Evolutionary conservation across 805 yeast genomes (phyloP), one percentile per base, ranked within the genome.

Genomic region (Torulaspora franciscae): DNA sequence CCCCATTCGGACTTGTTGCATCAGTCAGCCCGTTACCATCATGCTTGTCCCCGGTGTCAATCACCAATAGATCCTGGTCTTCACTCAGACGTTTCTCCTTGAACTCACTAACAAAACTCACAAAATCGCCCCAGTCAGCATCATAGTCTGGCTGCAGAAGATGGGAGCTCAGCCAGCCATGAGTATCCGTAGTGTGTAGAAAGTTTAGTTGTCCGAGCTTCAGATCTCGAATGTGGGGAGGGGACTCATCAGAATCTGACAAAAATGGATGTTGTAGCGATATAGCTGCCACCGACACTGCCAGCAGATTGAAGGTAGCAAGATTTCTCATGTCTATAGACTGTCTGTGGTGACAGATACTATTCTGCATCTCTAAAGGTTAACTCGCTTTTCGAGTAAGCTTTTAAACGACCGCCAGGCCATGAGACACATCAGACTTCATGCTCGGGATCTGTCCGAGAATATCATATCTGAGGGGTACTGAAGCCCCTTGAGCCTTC

Each of bases 101-200:
- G 55, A 90, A 61, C 44, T 76, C 78, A 4, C 64, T 51, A 0
- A 79, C 68, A 59, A 91, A 90, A 0, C 90, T 80, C 3, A 85
- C 59, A 48, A 84, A 86, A 58, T 91, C 95, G 7, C 97, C 97
- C 96, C 96, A 91, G 61, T 90, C 86, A 4, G 86, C 93, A 30
- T 82, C 75, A 62, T 81, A 91, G 46, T 77, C 79, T 24, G 75
- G 72, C 62, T 90, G 97, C 52, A 81, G 80, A 32, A 79, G 56
- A 67, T 91, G 99, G 0, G 97, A 97, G 4, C 91, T 81, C 51
- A 84, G 78, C 99, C 99, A 93, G 1, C 93, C 97, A 64, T 93
- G 99, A 2, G 97, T 91, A 58, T 93, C 99, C 0, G 99, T 93
- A 1, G 98, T 90, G 58, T 91, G 98, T 22, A 91, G 57, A 55